These are phyloP conservation scores for Hypoxylon fragiforme DNA, from an alignment of 495 filamentous ascomycete species.

Conservation along the genomic window DNA sequence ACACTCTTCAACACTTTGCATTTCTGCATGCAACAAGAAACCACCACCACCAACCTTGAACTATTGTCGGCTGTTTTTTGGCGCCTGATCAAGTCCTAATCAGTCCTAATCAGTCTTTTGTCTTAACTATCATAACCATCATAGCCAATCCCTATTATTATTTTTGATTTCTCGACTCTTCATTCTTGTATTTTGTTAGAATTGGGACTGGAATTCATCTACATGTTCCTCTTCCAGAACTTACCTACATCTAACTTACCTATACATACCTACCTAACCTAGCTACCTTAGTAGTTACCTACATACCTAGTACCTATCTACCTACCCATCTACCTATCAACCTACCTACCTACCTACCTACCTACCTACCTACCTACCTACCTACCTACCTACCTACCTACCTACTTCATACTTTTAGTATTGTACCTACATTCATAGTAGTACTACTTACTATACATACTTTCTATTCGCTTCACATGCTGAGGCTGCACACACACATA, in stretches of 20 bases:
- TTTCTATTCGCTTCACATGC: slow-evolving; percentile 26
- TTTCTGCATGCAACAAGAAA: slow-evolving; percentile 22
- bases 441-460: not conserved
- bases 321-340: too few relatives aligned
- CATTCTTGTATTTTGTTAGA: too few relatives aligned
- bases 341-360: too few relatives aligned
- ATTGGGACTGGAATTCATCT: too few relatives aligned
- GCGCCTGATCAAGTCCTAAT: slow-evolving; percentile 8
- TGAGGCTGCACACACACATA: slow-evolving; percentile 6
- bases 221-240: too few relatives aligned
- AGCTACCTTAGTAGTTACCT: not conserved
- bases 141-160: not conserved
- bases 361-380: too few relatives aligned
- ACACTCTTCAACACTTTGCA: not conserved
- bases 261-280: not conserved
- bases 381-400: too few relatives aligned
- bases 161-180: too few relatives aligned
- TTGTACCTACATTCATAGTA: too few relatives aligned
- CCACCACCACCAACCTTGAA: slow-evolving; percentile 2
- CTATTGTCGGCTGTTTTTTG: slow-evolving; percentile 17
- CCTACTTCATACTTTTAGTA: too few relatives aligned
- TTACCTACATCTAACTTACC: too few relatives aligned
- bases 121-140: not conserved
- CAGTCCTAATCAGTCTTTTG: slow-evolving; percentile 11
- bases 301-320: not conserved